Evolutionary conservation across 768 basidiomycete genomes (phyloP), one percentile per base, ranked within the genome.

Genomic region (Boletellus ananiceps): DNA sequence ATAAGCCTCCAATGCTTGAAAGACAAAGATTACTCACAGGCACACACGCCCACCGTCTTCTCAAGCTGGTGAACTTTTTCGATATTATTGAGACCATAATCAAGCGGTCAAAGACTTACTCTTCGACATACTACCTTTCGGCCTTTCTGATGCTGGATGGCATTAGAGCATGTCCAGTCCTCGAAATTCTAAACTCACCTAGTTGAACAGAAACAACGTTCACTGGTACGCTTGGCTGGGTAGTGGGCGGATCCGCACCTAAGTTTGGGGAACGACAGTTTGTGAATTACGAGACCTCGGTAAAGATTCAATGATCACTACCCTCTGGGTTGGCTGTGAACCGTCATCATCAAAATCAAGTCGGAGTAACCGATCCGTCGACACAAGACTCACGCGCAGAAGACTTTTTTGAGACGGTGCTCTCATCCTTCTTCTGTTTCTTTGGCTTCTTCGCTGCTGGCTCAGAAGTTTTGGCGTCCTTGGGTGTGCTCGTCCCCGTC

Each of bases 1-100:
- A 54, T 62, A 46, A 57, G 59, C 47, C 29, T 51, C 51, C 40
- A 51, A 54, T 29, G 41, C 19, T 35, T 42, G 12, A 2, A 44
- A 51, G 19, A 29, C n/a, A 15, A 45, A 47, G n/a, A 44, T 21
- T 42, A 21, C 59, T 59, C 41, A 57, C 59, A 9, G 25, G 55
- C 55, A 53, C 55, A 59, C 14, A 31, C 47, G 41, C 40, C 41
- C n/a, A 38, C 32, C 36, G 7, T 15, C 18, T 41, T 39, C 38
- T 31, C 38, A 45, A 15, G 32, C 42, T 54, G 36, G 3, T 14
- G 41, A 29, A 11, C 50, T 58, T 50, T 48, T 49, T 45, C 19
- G 45, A 34, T 8, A 49, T 56, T 39, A 55, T 50, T 48, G 36
- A 44, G 15, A 39, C 18, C 16, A 31, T 9, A 14, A 45, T 33